Evolutionary conservation across 2,329 filamentous ascomycete genomes (phyloP).

Genomic region (Bipolaris gigantea): DNA sequence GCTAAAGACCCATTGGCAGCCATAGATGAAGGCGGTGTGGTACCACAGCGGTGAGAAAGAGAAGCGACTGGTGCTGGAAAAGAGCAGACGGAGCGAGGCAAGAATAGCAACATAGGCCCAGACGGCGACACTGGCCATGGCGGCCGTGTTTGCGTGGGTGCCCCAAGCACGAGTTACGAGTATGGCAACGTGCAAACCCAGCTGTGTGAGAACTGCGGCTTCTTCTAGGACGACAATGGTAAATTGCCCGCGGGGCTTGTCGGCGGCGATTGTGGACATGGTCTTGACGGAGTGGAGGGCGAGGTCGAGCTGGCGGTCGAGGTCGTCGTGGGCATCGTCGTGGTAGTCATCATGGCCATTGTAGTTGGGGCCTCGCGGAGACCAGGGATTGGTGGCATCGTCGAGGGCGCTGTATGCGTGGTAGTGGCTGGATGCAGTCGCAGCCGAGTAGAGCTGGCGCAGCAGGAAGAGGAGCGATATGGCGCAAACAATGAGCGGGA

Average conservation of each 20-base stretch:
- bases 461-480: constrained; percentile 70
- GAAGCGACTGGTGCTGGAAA: constrained; percentile 61
- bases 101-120: constrained; percentile 84
- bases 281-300: constrained; percentile 59
- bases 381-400: constrained; percentile 48
- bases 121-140: constrained; percentile 67
- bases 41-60: constrained; percentile 82
- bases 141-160: constrained; percentile 60
- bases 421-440: constrained; percentile 52
- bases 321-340: constrained; percentile 60
- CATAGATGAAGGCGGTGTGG: constrained; percentile 85
- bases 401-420: constrained; percentile 62
- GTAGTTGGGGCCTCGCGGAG: constrained; percentile 34
- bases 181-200: constrained; percentile 68
- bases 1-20: constrained; percentile 76
- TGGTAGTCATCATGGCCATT: constrained; percentile 44
- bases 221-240: constrained; percentile 73
- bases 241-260: constrained; percentile 74
- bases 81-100: constrained; percentile 69
- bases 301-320: constrained; percentile 58
- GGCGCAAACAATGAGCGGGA: constrained; percentile 72
- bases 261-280: constrained; percentile 65
- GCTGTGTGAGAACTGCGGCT: constrained; percentile 69
- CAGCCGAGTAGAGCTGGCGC: constrained; percentile 59
- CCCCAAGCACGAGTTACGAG: constrained; percentile 65